phyloP scores from a whole-genome alignment of 192 early-diverging fungal species.

The Backusella circina region DNA sequence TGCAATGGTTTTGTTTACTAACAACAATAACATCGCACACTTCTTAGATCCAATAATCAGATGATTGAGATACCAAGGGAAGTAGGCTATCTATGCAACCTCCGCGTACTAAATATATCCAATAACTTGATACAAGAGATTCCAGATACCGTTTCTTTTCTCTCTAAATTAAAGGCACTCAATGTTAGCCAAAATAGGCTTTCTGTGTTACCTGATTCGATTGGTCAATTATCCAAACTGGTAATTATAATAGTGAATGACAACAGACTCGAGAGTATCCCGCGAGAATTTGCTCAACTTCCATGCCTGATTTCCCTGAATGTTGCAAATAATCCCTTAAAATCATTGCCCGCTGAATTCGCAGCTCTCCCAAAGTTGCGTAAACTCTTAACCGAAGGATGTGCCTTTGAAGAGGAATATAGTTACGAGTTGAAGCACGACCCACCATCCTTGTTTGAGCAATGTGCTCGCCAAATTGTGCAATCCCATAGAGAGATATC shows the following conservation, averaged over 20 bases:
- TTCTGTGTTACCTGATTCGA: conserved; percentile 52
- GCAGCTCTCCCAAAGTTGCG: conserved; percentile 62
- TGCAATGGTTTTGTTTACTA: not conserved
- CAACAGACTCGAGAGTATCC: conserved; percentile 37
- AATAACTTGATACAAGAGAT: conserved; percentile 60
- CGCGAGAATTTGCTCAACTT: conserved; percentile 41
- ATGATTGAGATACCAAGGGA: conserved; percentile 10
- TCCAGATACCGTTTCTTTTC: conserved; percentile 64
- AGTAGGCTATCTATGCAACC: conserved; percentile 58
- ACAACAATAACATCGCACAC: not conserved
- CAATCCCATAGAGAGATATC: conserved; percentile 59
- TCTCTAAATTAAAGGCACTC: conserved; percentile 65
- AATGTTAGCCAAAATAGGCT: conserved; percentile 64
- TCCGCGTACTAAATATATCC: conserved; percentile 57
- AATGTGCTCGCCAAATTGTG: conserved; percentile 72
- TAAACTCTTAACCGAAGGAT: conserved; percentile 49
- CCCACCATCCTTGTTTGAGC: conserved; percentile 68
- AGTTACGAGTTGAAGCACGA: conserved; percentile 35
- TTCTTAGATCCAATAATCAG: conserved; percentile 14
- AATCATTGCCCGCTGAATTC: conserved; percentile 65
- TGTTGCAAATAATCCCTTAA: conserved; percentile 62
- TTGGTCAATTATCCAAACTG: conserved; percentile 63
- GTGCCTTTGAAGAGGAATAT: conserved; percentile 46
- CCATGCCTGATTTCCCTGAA: conserved; percentile 63
- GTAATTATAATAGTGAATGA: conserved; percentile 52